Percentiles rank a stretch among this genome's conserved stretches.
These are phyloP conservation scores for Cordyceps militaris DNA, from an alignment of 2,329 filamentous ascomycete genomes.

Conservation along the genomic window DNA sequence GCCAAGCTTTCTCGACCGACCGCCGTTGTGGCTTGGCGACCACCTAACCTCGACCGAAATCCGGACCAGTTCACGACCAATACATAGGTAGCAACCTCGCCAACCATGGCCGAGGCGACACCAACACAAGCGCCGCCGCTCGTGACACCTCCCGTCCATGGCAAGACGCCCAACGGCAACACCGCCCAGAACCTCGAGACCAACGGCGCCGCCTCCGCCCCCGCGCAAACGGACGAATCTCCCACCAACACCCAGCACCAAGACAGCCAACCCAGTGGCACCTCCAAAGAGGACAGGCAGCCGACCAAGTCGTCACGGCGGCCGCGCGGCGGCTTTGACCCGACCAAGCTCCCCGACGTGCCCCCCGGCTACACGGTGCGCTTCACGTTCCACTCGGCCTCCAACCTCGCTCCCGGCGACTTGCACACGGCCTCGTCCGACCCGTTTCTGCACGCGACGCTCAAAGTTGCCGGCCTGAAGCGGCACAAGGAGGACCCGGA, in stretches of 20 bases:
- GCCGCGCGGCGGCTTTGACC: constrained; percentile 73
- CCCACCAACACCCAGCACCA: background rate
- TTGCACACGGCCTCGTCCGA: constrained; percentile 72
- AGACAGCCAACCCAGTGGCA: background rate
- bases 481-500: constrained; percentile 82
- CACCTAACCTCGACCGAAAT: background rate
- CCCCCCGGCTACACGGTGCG: constrained; percentile 77
- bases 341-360: constrained; percentile 66
- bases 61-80: background rate
- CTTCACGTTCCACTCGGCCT: constrained; percentile 75
- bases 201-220: background rate
- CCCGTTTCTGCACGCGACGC: constrained; percentile 72
- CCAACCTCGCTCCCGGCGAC: constrained; percentile 77
- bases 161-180: background rate
- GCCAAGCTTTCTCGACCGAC: constrained; percentile 9
- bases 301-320: background rate
- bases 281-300: constrained; percentile 4
- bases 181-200: no score
- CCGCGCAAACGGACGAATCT: background rate
- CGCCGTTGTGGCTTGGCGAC: constrained; percentile 6
- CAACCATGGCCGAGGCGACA: background rate
- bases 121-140: constrained; percentile 3
- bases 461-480: constrained; percentile 61
- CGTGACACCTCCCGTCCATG: background rate
- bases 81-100: background rate